Conservation (phyloP, 371 early-diverging fungal species). For the Rhizopus arrhizus region DNA sequence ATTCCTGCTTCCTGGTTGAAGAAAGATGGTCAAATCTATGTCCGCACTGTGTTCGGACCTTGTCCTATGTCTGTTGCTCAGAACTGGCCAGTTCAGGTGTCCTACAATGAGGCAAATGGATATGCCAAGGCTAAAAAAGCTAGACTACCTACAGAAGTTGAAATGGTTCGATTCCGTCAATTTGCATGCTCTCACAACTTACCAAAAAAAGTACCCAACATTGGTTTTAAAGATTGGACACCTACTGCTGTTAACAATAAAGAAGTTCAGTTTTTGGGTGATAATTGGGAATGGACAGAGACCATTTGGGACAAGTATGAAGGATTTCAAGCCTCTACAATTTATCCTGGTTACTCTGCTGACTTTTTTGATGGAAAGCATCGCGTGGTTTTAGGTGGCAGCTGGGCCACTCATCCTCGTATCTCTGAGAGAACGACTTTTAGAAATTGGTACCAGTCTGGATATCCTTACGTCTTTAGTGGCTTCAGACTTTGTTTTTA, state of each 20-base stretch:
- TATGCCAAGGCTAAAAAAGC: constrained; percentile 64
- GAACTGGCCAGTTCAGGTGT: constrained; percentile 78
- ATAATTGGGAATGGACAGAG: constrained; percentile 87
- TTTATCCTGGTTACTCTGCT: constrained; percentile 87
- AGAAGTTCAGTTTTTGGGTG: constrained; percentile 57
- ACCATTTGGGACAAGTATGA: constrained; percentile 61
- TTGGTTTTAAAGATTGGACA: constrained; percentile 67
- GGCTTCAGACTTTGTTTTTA: constrained; percentile 62
- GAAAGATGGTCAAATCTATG: constrained; percentile 34
- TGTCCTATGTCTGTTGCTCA: constrained; percentile 54
- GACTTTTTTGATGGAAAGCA: constrained; percentile 93
- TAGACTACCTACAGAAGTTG: constrained; percentile 72
- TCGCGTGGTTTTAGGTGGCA: constrained; percentile 78
- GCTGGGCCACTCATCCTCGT: constrained; percentile 86
- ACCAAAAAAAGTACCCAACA: constrained; percentile 45
- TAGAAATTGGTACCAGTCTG: constrained; percentile 89
- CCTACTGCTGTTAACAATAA: constrained; percentile 51
- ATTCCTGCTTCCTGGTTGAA: constrained; percentile 60
- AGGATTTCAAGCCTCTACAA: constrained; percentile 62
- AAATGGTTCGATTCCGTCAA: constrained; percentile 48
- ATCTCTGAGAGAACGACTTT: constrained; percentile 73
- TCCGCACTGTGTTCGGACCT: constrained; percentile 71
- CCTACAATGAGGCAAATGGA: constrained; percentile 65
- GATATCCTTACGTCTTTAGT: constrained; percentile 81
- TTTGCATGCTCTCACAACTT: background rate